Evolutionary conservation across 768 basidiomycete genomes (phyloP).

Genomic region (Panaeolus cyanescens): DNA sequence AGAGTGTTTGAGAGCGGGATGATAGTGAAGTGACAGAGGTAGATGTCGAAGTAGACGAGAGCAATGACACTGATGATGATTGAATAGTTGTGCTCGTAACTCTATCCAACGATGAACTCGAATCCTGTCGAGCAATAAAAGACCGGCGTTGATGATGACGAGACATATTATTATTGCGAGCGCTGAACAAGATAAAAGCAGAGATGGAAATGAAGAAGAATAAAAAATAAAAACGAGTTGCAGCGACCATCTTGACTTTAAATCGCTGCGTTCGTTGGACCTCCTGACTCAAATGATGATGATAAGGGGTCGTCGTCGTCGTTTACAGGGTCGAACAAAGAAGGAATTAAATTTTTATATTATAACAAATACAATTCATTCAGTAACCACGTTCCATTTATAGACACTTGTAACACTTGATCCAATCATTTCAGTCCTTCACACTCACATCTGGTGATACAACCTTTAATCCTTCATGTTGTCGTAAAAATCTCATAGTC

Average conservation of each 20-base stretch:
- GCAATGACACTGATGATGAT: slow-evolving; percentile 2
- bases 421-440: neutral
- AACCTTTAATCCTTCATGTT: slow-evolving; percentile 7
- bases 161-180: slow-evolving; percentile 7
- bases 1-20: neutral
- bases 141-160: slow-evolving; percentile 10
- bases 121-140: slow-evolving; percentile 6
- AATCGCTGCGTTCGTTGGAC: slow-evolving; percentile 8
- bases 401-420: neutral
- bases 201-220: slow-evolving; percentile 15
- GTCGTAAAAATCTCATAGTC: slow-evolving; percentile 11
- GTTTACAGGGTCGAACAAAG: neutral
- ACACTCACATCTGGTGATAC: neutral
- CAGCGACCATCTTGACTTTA: slow-evolving; percentile 17
- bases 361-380: neutral
- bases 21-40: neutral
- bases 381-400: slow-evolving; percentile 4
- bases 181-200: slow-evolving; percentile 4
- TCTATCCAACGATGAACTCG: neutral
- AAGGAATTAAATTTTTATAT: slow-evolving; percentile 5
- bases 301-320: too few relatives aligned
- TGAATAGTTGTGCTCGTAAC: slow-evolving; percentile 3
- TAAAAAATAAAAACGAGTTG: slow-evolving; percentile 15
- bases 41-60: neutral
- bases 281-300: too few relatives aligned